These are phyloP conservation scores for Neostapfia colusana DNA, from an alignment of 176 grass and related monocot species.

Conservation along the genomic window DNA sequence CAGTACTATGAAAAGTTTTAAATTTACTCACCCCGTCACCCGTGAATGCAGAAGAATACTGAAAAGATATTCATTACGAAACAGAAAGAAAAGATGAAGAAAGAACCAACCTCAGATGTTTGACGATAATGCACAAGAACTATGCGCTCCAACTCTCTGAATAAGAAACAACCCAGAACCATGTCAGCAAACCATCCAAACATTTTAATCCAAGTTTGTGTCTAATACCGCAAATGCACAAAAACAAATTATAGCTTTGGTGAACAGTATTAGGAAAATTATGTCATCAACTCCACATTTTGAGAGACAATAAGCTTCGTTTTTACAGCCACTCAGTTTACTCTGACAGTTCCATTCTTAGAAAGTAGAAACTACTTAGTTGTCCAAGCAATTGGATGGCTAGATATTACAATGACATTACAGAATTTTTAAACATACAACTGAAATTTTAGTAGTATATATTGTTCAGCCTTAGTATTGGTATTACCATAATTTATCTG, in stretches of 20 bases:
- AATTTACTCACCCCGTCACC: not conserved
- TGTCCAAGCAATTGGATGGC: not conserved
- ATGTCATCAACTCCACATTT: constrained; percentile 12
- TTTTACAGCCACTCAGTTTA: not conserved
- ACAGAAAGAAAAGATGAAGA: constrained; percentile 18
- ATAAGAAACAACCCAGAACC: constrained; percentile 54
- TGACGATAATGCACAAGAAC: constrained; percentile 98
- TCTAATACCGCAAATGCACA: constrained; percentile 25
- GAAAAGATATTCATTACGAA: constrained; percentile 31
- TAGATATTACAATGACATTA: not conserved
- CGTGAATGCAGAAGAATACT: not conserved
- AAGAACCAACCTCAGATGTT: constrained; percentile 71
- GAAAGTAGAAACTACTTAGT: not conserved
- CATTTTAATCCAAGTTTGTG: constrained; percentile 33
- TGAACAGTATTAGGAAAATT: constrained; percentile 16
- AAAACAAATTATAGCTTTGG: constrained; percentile 3
- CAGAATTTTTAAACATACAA: not conserved
- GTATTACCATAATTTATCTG: not conserved
- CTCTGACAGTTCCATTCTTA: not conserved
- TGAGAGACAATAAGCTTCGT: constrained; percentile 7
- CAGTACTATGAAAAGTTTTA: not conserved
- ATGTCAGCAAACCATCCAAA: constrained; percentile 37
- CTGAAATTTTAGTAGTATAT: not conserved
- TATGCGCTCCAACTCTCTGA: constrained; percentile 85
- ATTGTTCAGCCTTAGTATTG: not conserved